Conservation (phyloP, 176 grass and related monocot genomes). For the Metroxylon sagu region DNA sequence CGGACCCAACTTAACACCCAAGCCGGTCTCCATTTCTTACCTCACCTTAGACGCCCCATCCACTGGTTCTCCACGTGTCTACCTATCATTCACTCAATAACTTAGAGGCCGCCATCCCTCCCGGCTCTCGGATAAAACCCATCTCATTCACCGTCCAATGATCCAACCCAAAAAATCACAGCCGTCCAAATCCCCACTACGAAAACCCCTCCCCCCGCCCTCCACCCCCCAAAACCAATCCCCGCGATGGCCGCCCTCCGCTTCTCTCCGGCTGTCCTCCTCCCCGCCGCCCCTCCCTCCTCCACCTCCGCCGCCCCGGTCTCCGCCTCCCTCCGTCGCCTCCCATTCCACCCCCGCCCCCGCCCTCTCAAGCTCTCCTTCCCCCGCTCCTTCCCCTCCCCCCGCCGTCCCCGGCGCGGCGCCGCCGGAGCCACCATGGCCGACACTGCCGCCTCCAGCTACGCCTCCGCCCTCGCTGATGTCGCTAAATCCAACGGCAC, state of each 20-base stretch:
- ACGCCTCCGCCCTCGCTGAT: conserved; percentile 48
- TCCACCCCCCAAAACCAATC: no score
- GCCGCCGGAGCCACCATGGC: conserved; percentile 7
- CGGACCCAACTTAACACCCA: no score
- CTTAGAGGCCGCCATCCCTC: no score
- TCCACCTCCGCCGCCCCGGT: conserved; percentile 24
- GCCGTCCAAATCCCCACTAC: no score
- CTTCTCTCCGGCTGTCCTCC: conserved; percentile 27
- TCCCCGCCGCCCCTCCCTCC: conserved; percentile 32
- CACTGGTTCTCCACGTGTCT: no score
- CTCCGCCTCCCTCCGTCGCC: conserved; percentile 25
- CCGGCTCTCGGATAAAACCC: no score
- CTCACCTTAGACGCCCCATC: no score
- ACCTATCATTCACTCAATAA: no score
- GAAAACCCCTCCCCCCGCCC: no score
- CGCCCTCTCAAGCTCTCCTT: conserved; percentile 34
- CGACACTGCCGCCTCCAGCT: conserved; percentile 19
- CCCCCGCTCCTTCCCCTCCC: neutral
- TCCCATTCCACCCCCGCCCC: conserved; percentile 18
- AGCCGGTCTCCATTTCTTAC: no score
- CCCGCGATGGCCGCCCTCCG: neutral
- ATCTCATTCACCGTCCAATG: no score
- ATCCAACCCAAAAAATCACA: no score
- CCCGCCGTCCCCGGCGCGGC: conserved; percentile 11
- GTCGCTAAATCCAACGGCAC: conserved; percentile 36